These are phyloP conservation scores for Urostyla sp. DNA, from an alignment of 73 alveolate genomes.

Conservation along the genomic window DNA sequence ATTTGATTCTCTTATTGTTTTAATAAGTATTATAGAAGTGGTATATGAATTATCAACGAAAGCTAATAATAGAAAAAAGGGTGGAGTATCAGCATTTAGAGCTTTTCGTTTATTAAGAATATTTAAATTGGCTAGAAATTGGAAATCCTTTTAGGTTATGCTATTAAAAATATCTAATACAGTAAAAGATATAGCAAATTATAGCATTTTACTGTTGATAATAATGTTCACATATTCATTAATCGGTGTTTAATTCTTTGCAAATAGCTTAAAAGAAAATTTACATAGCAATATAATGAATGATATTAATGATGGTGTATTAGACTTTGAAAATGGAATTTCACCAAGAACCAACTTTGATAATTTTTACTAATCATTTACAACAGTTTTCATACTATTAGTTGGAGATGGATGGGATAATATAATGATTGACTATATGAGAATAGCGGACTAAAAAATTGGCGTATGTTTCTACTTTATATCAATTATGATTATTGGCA, in stretches of 20 bases:
- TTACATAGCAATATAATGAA: background rate
- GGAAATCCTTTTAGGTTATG: conserved; percentile 34
- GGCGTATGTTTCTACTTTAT: conserved; percentile 43
- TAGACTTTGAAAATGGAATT: conserved; percentile 22
- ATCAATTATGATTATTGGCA: conserved; percentile 38
- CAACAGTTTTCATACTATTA: conserved; percentile 60
- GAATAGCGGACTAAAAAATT: conserved; percentile 19
- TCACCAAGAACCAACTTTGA: conserved; percentile 67
- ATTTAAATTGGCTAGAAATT: conserved; percentile 49
- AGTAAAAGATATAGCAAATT: conserved; percentile 44
- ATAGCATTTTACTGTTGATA: conserved; percentile 47
- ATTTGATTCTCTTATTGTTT: conserved; percentile 51
- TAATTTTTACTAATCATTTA: conserved; percentile 52
- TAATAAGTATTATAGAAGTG: conserved; percentile 36
- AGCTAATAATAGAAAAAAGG: background rate
- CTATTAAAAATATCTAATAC: conserved; percentile 41
- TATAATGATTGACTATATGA: conserved; percentile 52
- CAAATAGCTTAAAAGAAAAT: conserved; percentile 29
- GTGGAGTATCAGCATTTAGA: conserved; percentile 60
- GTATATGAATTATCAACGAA: background rate
- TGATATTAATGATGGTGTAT: background rate
- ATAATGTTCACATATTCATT: conserved; percentile 67
- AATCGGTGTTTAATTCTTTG: conserved; percentile 74
- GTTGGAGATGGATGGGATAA: conserved; percentile 77
- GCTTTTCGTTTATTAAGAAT: conserved; percentile 61